phyloP scores from a whole-genome alignment of 2,329 filamentous ascomycete species.

The Rutstroemia sp. region DNA sequence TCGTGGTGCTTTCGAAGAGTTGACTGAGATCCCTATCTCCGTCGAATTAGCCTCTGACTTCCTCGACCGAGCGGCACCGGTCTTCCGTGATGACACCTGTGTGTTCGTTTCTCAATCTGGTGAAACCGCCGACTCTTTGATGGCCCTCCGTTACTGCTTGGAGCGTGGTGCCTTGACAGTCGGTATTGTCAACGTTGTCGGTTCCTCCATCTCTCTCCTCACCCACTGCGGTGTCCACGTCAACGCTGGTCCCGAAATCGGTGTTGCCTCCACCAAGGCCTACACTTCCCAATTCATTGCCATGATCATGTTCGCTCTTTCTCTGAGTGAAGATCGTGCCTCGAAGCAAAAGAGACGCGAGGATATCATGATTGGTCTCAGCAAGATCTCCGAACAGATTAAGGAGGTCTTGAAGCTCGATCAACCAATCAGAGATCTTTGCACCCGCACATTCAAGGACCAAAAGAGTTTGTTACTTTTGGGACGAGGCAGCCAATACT shows the following conservation, averaged over 20 bases:
- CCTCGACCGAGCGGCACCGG: constrained; percentile 89
- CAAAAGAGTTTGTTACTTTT: constrained; percentile 94
- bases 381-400: constrained; percentile 84
- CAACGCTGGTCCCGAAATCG: constrained; percentile 97
- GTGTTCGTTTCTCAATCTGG: constrained; percentile 98
- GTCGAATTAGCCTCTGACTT: constrained; percentile 98
- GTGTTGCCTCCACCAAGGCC: constrained; percentile 97
- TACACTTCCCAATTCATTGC: constrained; percentile 99
- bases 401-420: constrained; percentile 86
- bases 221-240: constrained; percentile 99
- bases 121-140: constrained; percentile 94
- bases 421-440: constrained; percentile 89
- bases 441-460: constrained; percentile 86
- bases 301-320: constrained; percentile 99
- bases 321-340: constrained; percentile 89
- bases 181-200: constrained; percentile 97
- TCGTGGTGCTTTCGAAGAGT: constrained; percentile 92
- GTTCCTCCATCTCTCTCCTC: constrained; percentile 95
- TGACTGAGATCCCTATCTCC: constrained; percentile 94
- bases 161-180: constrained; percentile 96
- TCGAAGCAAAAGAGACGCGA: constrained; percentile 87
- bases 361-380: constrained; percentile 93
- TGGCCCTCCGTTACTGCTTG: constrained; percentile 95
- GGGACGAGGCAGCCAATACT: constrained; percentile 92
- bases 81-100: constrained; percentile 99